Conservation (phyloP, 148 eudicot species). For the Selenicereus undatus region DNA sequence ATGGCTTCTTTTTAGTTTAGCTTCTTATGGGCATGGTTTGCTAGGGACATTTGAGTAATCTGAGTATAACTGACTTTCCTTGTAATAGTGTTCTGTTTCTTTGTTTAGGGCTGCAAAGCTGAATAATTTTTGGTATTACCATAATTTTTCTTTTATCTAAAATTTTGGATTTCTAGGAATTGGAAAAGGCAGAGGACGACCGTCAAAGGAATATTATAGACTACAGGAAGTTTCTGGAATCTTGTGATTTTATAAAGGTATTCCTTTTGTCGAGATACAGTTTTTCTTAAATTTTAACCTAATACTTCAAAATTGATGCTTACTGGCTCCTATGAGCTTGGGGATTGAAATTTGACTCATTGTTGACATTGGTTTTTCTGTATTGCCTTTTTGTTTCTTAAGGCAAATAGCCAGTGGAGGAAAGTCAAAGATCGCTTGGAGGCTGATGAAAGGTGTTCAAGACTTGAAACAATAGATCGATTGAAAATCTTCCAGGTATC, state of each 20-base stretch:
- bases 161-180: constrained; percentile 46
- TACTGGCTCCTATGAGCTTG: background rate
- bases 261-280: background rate
- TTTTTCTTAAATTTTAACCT: constrained; percentile 6
- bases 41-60: background rate
- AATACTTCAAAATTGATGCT: background rate
- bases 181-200: constrained; percentile 77
- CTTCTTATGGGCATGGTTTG: background rate
- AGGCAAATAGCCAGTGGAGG: constrained; percentile 99
- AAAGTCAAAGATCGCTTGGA: constrained; percentile 94
- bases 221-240: constrained; percentile 72
- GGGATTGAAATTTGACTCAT: constrained; percentile 13
- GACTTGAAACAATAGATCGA: constrained; percentile 86
- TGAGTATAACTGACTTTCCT: background rate
- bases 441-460: constrained; percentile 84
- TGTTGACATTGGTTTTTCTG: constrained; percentile 7
- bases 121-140: background rate
- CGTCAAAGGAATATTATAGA: constrained; percentile 54
- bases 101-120: background rate
- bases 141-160: background rate
- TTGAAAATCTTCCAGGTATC: constrained; percentile 86
- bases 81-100: background rate
- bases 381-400: constrained; percentile 13
- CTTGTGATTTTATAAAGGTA: constrained; percentile 95
- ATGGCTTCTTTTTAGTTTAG: background rate